phyloP scores from a whole-genome alignment of 2,329 filamentous ascomycete genomes.

The Bretziella fagacearum region DNA sequence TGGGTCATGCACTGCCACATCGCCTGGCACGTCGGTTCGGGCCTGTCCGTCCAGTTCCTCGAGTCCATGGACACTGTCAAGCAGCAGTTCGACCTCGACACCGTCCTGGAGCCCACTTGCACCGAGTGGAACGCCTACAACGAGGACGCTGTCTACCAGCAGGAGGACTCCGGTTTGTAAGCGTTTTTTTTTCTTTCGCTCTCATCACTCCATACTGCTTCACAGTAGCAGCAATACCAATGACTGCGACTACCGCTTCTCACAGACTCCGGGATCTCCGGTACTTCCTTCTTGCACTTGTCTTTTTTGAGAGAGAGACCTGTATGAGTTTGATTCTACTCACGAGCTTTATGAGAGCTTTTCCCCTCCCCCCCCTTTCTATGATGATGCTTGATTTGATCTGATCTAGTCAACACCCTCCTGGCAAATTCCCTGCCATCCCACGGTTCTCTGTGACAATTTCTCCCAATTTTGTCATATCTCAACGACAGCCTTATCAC shows the following conservation, averaged over 20 bases:
- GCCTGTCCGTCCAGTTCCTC: conserved; percentile 36
- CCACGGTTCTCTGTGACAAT: neutral
- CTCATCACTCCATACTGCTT: neutral
- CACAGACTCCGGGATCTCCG: neutral
- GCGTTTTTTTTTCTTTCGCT: neutral
- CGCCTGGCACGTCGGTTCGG: conserved; percentile 38
- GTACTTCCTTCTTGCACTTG: neutral
- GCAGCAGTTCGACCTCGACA: conserved; percentile 12
- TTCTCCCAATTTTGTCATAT: neutral
- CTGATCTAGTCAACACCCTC: neutral
- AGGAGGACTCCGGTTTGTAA: conserved; percentile 16
- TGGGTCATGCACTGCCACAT: conserved; percentile 41
- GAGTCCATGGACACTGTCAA: conserved; percentile 15
- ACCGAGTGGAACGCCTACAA: conserved; percentile 15
- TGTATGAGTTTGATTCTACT: neutral
- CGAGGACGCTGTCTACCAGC: conserved; percentile 12
- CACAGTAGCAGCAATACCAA: neutral
- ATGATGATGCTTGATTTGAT: conserved; percentile 4
- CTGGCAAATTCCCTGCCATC: neutral
- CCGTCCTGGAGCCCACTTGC: conserved; percentile 14
- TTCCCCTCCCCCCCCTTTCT: no score
- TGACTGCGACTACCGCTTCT: neutral
- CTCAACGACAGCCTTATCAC: conserved; percentile 1
- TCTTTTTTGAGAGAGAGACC: conserved; percentile 11
- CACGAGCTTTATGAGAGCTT: conserved; percentile 2